Evolutionary conservation across 2,329 filamentous ascomycete species (phyloP), one percentile per base, ranked within the genome.

Genomic region (Tolypocladium endophyticum): DNA sequence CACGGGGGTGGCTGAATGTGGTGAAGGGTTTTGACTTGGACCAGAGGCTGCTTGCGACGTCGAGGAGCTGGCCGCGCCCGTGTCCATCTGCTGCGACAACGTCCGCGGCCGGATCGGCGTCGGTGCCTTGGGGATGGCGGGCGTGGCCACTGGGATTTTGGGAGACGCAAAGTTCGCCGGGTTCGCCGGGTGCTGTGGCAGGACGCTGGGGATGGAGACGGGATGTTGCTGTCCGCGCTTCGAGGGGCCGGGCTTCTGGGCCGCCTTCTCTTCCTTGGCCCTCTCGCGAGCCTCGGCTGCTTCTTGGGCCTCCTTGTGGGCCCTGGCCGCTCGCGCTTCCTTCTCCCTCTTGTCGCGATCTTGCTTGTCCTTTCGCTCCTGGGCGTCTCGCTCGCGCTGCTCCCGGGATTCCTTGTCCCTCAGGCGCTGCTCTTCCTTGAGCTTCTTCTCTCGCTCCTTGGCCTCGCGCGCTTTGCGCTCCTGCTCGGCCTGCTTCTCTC

Each of bases 401-500:
- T 94, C 90, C 43, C 85, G 86, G 16, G 82, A 83, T 66, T 95
- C 89, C 70, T 85, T 90, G 67, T 96, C 92, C 67, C 83, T 88
- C 66, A 89, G 85, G 33, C 88, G 86, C 66, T 90, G 87, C 69
- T 93, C 92, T 68, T 91, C 91, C 73, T 89, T 92, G 63, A 86
- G 84, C 74, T 88, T 93, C 76, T 91, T 94, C 75, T 96, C 92
- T 66, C 84, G 89, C 66, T 81, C 79, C 65, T 78, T 82, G 56
- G 74, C 74, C 61, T 83, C 81, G 38, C 79, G 88, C n/a, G 71
- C 71, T 73, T 92, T 96, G 60, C 90, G 87, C 72, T 97, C 93
- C 61, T 84, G 81, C 71, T 97, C 92, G 35, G 88, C 88, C 68
- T 95, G 90, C 65, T 87, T 86, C 67, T 96, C 91, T 64, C 90